These are phyloP conservation scores for Aureobasidium musti DNA, from an alignment of 2,329 filamentous ascomycete genomes.

Conservation along the genomic window DNA sequence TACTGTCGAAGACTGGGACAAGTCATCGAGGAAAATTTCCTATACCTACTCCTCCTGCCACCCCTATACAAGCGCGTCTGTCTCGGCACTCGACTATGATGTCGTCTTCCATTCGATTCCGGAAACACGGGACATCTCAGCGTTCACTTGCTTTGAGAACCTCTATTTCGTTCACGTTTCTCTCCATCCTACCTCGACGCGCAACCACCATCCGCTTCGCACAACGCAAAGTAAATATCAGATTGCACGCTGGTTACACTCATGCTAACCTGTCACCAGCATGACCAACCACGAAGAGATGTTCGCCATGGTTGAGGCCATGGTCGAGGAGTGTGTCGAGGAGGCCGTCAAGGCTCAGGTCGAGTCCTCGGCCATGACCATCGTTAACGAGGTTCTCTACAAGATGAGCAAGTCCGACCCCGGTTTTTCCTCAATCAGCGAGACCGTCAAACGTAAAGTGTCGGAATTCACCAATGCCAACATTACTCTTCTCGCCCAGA, in stretches of 20 bases:
- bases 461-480: background rate
- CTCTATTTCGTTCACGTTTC: background rate
- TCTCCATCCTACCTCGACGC: background rate
- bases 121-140: background rate
- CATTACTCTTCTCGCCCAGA: background rate
- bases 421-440: background rate
- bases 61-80: too few species aligned
- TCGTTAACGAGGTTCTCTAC: background rate
- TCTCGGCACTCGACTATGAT: background rate
- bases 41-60: too few species aligned
- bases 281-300: background rate
- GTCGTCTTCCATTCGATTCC: background rate
- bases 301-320: too few species aligned
- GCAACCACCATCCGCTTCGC: background rate
- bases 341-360: background rate
- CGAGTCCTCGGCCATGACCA: background rate
- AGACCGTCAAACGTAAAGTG: background rate
- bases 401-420: background rate
- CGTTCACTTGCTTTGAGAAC: background rate
- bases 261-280: background rate
- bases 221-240: background rate
- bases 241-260: background rate
- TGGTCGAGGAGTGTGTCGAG: background rate
- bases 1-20: background rate
- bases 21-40: background rate